phyloP scores from a whole-genome alignment of 148 eudicot species.

The Cornus controversa region DNA sequence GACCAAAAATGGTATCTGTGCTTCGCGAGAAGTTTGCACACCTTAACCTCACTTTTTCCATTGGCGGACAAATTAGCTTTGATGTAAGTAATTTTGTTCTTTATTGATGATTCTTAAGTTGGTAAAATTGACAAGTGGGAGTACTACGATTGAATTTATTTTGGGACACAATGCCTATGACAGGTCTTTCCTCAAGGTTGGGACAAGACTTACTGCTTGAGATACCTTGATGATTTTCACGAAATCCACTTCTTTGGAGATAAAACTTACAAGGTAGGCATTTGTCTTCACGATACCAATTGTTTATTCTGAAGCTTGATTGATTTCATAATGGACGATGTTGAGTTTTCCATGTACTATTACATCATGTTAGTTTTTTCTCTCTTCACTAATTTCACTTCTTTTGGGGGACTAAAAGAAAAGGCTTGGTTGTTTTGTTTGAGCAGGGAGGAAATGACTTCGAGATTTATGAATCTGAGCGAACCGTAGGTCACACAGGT shows the following conservation, averaged over 20 bases:
- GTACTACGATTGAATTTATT: not conserved
- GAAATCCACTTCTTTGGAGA: slow-evolving; percentile 99
- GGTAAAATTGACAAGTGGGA: not conserved
- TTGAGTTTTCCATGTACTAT: not conserved
- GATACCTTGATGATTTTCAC: slow-evolving; percentile 62
- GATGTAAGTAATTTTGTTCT: slow-evolving; percentile 55
- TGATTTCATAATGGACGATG: not conserved
- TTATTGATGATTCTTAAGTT: slow-evolving; percentile 7
- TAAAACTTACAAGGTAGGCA: slow-evolving; percentile 84
- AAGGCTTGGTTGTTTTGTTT: slow-evolving; percentile 10
- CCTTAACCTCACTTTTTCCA: slow-evolving; percentile 78
- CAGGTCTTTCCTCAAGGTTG: slow-evolving; percentile 96
- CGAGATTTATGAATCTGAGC: slow-evolving; percentile 82
- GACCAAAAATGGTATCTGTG: slow-evolving; percentile 77
- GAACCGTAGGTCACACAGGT: slow-evolving; percentile 92
- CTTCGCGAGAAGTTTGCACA: slow-evolving; percentile 90
- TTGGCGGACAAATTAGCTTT: slow-evolving; percentile 96
- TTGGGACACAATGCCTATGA: slow-evolving; percentile 9
- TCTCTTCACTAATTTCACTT: not conserved
- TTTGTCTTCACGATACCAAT: not conserved
- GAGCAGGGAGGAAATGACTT: slow-evolving; percentile 88
- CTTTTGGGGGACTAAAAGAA: not conserved
- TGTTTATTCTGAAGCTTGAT: not conserved
- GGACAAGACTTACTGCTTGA: slow-evolving; percentile 96
- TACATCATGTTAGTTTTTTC: not conserved